phyloP scores from a whole-genome alignment of 371 early-diverging fungal species.

The Dinochytrium kinnereticum region DNA sequence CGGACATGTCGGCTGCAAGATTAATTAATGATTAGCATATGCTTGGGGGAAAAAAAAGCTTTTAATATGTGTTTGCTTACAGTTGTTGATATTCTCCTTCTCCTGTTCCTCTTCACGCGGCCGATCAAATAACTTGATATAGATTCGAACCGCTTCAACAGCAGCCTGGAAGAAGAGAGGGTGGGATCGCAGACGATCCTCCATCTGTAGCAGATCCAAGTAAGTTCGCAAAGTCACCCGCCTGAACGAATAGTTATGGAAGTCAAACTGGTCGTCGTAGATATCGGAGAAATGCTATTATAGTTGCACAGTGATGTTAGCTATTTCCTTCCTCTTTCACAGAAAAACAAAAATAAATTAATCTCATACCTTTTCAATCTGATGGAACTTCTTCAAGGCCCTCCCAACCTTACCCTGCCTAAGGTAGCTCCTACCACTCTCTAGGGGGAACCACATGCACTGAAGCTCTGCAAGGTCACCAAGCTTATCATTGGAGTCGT shows the following conservation, averaged over 20 bases:
- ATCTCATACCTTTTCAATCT: constrained; percentile 78
- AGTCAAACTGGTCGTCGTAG: constrained; percentile 95
- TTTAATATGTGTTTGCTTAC: too few species aligned
- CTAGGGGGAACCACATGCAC: constrained; percentile 84
- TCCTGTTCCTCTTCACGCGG: constrained; percentile 30
- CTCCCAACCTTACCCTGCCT: constrained; percentile 73
- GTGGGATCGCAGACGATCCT: constrained; percentile 74
- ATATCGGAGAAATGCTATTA: constrained; percentile 73
- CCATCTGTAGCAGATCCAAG: constrained; percentile 75
- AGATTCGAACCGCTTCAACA: constrained; percentile 73
- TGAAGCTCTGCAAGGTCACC: constrained; percentile 92
- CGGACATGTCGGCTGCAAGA: constrained; percentile 41
- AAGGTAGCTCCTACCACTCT: constrained; percentile 72
- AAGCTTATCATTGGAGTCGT: constrained; percentile 74
- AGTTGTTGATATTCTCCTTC: constrained; percentile 19
- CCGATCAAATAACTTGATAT: constrained; percentile 71
- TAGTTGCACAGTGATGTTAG: background rate
- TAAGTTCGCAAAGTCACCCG: constrained; percentile 90
- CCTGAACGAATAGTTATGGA: constrained; percentile 92
- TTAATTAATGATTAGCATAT: background rate
- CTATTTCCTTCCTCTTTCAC: background rate
- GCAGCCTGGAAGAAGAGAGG: constrained; percentile 79
- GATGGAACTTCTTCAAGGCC: constrained; percentile 87
- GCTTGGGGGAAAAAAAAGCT: background rate
- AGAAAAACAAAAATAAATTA: too few species aligned